These are phyloP conservation scores for Cystobasidium slooffiae DNA, from an alignment of 1,284 basidiomycete genomes.

Conservation along the genomic window DNA sequence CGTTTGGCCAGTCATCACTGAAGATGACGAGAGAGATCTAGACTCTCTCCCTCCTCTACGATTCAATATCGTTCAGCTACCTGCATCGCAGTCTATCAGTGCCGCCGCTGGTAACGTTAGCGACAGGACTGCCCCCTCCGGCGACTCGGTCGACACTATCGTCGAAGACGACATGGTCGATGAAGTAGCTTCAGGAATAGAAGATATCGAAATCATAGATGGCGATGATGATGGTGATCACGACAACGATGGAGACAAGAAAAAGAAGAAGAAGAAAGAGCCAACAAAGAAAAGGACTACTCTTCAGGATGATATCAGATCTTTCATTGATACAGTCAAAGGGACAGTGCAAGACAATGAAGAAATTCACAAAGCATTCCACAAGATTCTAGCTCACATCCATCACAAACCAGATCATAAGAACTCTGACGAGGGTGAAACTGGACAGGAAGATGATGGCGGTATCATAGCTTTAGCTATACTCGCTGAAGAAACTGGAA, in stretches of 20 bases:
- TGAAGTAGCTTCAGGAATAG: neutral
- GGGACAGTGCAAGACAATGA: conserved; percentile 3
- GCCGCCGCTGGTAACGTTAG: neutral
- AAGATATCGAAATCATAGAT: neutral
- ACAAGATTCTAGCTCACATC: conserved; percentile 12
- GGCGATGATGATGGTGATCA: neutral
- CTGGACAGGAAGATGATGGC: conserved; percentile 79
- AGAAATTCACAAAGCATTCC: conserved; percentile 16
- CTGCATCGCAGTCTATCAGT: neutral
- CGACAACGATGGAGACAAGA: neutral
- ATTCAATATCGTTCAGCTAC: conserved; percentile 25
- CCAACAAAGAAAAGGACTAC: neutral
- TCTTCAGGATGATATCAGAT: neutral
- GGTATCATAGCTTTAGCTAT: conserved; percentile 67
- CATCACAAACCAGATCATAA: conserved; percentile 1
- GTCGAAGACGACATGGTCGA: neutral
- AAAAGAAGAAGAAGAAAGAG: neutral
- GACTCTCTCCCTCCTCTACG: conserved; percentile 29
- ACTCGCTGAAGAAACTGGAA: conserved; percentile 47
- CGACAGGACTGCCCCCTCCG: neutral
- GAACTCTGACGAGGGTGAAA: conserved; percentile 52
- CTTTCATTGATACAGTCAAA: conserved; percentile 24
- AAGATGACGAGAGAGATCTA: conserved; percentile 19
- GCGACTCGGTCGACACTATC: neutral
- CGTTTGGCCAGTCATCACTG: conserved; percentile 32